Evolutionary conservation across 352 stramenopile genomes (phyloP), one percentile per base, ranked within the genome.

Genomic region (Pythium rhizo-oryzae): DNA sequence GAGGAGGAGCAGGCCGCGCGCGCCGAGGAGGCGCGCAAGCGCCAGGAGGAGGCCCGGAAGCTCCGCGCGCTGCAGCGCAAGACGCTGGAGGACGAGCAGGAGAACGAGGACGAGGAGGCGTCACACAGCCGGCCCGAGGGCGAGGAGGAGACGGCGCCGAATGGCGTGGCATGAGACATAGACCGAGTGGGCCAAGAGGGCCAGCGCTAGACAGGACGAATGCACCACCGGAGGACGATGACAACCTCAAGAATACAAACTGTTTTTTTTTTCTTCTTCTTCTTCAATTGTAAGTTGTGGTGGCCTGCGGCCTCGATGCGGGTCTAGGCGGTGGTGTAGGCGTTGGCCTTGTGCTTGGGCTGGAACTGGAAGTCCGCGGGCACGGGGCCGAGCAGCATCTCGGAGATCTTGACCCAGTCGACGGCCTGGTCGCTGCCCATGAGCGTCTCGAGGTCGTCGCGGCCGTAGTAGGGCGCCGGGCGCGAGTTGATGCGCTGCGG

Each of bases 361-460:
- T 98, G 82, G 69, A 99, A 99, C 68, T 96, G 72, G 64, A 97
- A 94, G 15, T 75, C 82, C 7, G 98, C 87, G 4, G 93, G 94
- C 43, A 99, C 97, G 1, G 90, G 91, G 4, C 98, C 98, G 7
- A 99, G 90, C 50, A 99, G 82, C 92, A 99, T 98, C 79, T 99
- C 97, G 11, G 92, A 98, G 63, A 99, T 98, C 80, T 99, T 99
- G 74, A 99, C 91, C 98, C 98, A 99, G 78, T 99, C 98, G 23
- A 92, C 84, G 13, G 90, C 90, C 67, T 99, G 90, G 61, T 95
- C 87, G 62, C 93, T 99, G 39, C 96, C 84, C 82, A 99, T 98
- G 16, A 99, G 88, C 39, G 97, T 99, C 86, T 99, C 97, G n/a
- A 99, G 82, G 71, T 99, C 96, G 70, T 94, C 93, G 53, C 97